Conservation (phyloP, 2,329 filamentous ascomycete species). For the Ophiocordyceps unilateralis region DNA sequence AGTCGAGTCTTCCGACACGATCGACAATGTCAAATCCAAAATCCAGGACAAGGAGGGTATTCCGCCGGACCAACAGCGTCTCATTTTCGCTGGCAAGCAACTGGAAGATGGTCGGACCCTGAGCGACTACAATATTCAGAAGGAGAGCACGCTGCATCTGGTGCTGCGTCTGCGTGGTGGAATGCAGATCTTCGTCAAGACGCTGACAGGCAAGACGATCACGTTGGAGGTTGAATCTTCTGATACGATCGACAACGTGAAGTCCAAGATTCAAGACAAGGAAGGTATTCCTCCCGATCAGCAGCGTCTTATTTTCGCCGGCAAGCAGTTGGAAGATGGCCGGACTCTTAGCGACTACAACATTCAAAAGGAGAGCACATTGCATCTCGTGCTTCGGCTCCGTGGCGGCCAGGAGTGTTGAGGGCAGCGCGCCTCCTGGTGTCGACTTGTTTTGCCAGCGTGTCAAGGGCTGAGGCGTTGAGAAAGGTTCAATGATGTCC, state of each 20-base stretch:
- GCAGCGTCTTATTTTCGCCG: too few species aligned
- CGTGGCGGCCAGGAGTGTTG: conserved; percentile 56
- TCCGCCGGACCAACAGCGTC: too few species aligned
- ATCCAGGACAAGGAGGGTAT: too few species aligned
- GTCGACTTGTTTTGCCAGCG: neutral
- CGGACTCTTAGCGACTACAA: conserved; percentile 90
- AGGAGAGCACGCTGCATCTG: conserved; percentile 72
- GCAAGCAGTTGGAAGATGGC: conserved; percentile 86
- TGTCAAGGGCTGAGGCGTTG: conserved; percentile 24
- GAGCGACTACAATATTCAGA: conserved; percentile 90
- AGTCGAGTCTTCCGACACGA: too few species aligned
- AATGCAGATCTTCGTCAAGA: conserved; percentile 84
- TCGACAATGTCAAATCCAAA: too few species aligned
- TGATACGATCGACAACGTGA: too few species aligned
- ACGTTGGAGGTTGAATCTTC: conserved; percentile 82
- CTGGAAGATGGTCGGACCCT: conserved; percentile 85
- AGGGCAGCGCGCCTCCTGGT: neutral
- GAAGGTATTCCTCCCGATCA: too few species aligned
- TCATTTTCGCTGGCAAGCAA: conserved; percentile 81
- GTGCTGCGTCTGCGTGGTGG: conserved; percentile 79
- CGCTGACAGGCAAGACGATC: conserved; percentile 82
- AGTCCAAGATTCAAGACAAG: too few species aligned
- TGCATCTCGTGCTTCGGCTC: conserved; percentile 65
- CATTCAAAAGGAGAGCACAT: conserved; percentile 81
- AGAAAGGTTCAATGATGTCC: conserved; percentile 51